Conservation (phyloP, 352 stramenopile genomes). For the Globisporangium irregulare region DNA sequence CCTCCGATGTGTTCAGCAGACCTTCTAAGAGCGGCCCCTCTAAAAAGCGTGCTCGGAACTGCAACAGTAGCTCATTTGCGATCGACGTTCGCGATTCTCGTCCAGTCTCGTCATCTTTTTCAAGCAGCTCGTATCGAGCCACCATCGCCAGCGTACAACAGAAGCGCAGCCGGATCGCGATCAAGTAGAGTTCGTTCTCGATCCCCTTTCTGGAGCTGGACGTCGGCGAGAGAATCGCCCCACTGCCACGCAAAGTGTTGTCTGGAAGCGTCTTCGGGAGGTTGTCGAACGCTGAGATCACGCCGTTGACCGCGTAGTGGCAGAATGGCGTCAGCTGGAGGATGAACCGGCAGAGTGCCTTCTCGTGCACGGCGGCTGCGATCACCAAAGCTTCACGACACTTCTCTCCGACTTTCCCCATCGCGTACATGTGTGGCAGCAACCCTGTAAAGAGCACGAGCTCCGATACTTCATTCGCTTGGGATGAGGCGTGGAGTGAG, state of each 20-base stretch:
- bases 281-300: slow-evolving; percentile 79
- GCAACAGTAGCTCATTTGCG: slow-evolving; percentile 64
- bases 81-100: slow-evolving; percentile 53
- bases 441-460: slow-evolving; percentile 82
- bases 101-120: slow-evolving; percentile 41
- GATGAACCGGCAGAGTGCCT: slow-evolving; percentile 78
- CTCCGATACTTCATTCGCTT: slow-evolving; percentile 57
- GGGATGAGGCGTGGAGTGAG: slow-evolving; percentile 17
- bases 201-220: slow-evolving; percentile 25
- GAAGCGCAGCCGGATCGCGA: slow-evolving; percentile 73
- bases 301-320: slow-evolving; percentile 81
- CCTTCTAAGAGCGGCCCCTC: slow-evolving; percentile 63
- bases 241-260: not conserved
- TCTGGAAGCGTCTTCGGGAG: slow-evolving; percentile 67
- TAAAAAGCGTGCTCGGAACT: slow-evolving; percentile 73
- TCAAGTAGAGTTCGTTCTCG: slow-evolving; percentile 46
- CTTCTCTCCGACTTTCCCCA: slow-evolving; percentile 77
- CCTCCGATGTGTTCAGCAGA: slow-evolving; percentile 69
- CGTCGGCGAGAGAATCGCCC: slow-evolving; percentile 15
- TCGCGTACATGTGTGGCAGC: slow-evolving; percentile 83
- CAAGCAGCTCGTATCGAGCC: slow-evolving; percentile 60
- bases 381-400: slow-evolving; percentile 83
- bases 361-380: slow-evolving; percentile 69
- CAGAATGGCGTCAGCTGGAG: slow-evolving; percentile 85
- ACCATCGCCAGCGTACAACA: slow-evolving; percentile 85